phyloP scores from a whole-genome alignment of 2,329 filamentous ascomycete genomes.

The Fusarium nematophilum region DNA sequence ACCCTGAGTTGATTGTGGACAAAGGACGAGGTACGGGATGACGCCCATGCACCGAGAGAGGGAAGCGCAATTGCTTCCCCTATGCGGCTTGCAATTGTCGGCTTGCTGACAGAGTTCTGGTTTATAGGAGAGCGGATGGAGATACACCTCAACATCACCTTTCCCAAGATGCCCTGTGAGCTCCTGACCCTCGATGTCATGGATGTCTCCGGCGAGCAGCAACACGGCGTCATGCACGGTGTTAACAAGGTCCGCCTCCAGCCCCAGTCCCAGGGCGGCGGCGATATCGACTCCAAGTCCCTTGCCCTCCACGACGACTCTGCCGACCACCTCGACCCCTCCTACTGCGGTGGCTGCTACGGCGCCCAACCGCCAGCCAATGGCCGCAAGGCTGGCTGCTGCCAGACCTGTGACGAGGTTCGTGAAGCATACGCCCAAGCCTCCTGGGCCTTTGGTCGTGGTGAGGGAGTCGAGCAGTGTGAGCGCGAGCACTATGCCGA shows the following conservation, averaged over 20 bases:
- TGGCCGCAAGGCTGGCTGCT: slow-evolving; percentile 86
- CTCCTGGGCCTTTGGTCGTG: slow-evolving; percentile 93
- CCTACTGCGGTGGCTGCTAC: slow-evolving; percentile 95
- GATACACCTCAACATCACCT: slow-evolving; percentile 97
- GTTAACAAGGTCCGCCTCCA: slow-evolving; percentile 89
- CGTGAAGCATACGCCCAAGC: slow-evolving; percentile 90
- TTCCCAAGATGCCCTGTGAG: slow-evolving; percentile 93
- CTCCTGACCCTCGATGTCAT: slow-evolving; percentile 97
- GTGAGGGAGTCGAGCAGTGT: slow-evolving; percentile 95
- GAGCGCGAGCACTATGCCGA: slow-evolving; percentile 93
- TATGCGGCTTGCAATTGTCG: neutral
- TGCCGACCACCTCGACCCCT: slow-evolving; percentile 83
- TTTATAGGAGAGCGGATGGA: slow-evolving; percentile 92
- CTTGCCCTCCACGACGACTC: slow-evolving; percentile 74
- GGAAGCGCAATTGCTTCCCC: neutral
- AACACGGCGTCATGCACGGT: slow-evolving; percentile 92
- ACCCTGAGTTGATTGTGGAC: slow-evolving; percentile 94
- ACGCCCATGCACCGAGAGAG: neutral
- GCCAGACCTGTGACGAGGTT: slow-evolving; percentile 97
- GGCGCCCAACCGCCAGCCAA: slow-evolving; percentile 80
- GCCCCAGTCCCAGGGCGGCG: slow-evolving; percentile 78
- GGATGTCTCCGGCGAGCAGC: slow-evolving; percentile 98
- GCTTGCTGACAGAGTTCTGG: slow-evolving; percentile 37
- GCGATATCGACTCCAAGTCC: slow-evolving; percentile 76
- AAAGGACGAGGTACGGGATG: slow-evolving; percentile 83